Evolutionary conservation across 352 stramenopile species (phyloP).

Genomic region (Phytophthora capsici): DNA sequence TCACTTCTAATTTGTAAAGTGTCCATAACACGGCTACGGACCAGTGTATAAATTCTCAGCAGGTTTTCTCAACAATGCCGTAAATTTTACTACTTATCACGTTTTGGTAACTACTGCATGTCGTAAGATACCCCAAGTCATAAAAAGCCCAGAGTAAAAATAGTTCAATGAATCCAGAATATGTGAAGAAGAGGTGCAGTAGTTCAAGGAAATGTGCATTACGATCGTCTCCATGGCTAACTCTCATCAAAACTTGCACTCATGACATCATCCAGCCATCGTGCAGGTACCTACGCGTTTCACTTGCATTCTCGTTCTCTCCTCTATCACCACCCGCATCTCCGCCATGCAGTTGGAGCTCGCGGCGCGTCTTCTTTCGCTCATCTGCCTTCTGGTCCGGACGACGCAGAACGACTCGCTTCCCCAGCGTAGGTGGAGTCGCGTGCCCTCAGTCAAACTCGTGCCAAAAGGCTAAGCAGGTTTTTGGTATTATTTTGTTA

Average conservation of each 20-base stretch:
- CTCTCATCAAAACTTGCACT: neutral
- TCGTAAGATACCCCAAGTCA: no score
- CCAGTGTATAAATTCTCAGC: neutral
- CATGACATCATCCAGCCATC: neutral
- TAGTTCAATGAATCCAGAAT: no score
- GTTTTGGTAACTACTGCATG: no score
- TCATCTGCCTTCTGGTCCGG: neutral
- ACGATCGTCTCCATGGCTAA: no score
- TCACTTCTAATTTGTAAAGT: no score
- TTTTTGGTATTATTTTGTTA: neutral
- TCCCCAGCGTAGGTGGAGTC: neutral
- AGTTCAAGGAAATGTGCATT: no score
- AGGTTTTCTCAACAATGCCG: neutral
- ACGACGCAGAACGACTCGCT: neutral
- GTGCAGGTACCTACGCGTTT: no score
- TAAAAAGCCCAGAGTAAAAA: no score
- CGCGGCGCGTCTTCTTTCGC: neutral
- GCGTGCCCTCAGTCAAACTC: neutral
- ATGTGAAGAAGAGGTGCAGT: no score
- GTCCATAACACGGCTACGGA: neutral
- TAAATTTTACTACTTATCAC: no score
- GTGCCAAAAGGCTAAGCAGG: neutral
- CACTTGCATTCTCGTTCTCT: neutral
- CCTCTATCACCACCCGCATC: neutral
- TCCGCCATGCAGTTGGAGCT: neutral